phyloP scores from a whole-genome alignment of 2,329 filamentous ascomycete genomes.

The Scytalidium lignicola region DNA sequence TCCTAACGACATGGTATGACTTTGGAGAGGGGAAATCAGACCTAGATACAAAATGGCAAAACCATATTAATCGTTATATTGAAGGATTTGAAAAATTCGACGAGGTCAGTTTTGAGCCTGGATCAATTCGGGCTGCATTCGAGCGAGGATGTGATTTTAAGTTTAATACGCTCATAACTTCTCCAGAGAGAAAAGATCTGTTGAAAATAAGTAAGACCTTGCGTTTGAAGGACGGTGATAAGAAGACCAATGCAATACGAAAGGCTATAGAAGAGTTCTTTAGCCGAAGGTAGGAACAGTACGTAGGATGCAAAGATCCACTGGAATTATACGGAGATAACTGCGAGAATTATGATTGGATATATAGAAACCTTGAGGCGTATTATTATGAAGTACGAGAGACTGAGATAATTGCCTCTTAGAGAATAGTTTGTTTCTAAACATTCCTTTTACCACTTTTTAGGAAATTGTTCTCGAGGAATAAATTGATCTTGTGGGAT shows the following conservation, averaged over 20 bases:
- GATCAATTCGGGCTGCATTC: constrained; percentile 9
- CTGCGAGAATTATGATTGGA: too few relatives aligned
- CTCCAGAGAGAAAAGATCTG: not conserved
- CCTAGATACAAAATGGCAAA: constrained; percentile 6
- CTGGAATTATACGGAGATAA: not conserved
- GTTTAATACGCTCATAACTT: constrained; percentile 8
- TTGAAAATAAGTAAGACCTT: not conserved
- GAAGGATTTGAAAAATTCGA: not conserved
- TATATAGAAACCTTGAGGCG: too few relatives aligned
- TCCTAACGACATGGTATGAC: constrained; percentile 12
- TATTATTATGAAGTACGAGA: too few relatives aligned
- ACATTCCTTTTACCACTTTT: too few relatives aligned
- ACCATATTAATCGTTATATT: constrained; percentile 3
- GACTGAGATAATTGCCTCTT: too few relatives aligned
- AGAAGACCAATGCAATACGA: not conserved
- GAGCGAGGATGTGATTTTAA: constrained; percentile 8
- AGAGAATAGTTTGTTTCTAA: too few relatives aligned
- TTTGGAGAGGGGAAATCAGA: constrained; percentile 5
- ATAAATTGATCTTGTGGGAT: too few relatives aligned
- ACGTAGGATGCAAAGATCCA: not conserved
- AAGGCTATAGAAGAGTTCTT: not conserved
- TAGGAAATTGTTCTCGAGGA: too few relatives aligned
- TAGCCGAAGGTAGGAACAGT: not conserved
- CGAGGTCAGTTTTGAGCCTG: constrained; percentile 3
- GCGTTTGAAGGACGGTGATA: not conserved